Evolutionary conservation across 2,329 filamentous ascomycete species (phyloP).

Genomic region (Stemphylium lycopersici): DNA sequence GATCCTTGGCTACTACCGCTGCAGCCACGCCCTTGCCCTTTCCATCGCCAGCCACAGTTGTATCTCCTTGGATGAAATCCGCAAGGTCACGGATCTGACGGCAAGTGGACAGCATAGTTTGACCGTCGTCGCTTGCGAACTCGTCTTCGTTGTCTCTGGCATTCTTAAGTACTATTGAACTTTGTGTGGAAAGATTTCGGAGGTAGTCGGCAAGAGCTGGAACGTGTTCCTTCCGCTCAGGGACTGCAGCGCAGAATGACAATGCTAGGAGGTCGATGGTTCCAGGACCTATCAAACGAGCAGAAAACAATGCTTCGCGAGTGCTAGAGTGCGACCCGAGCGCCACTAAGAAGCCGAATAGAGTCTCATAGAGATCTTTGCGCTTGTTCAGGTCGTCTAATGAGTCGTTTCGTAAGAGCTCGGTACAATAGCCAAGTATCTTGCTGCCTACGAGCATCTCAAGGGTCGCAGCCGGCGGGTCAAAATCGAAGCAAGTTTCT

Average conservation of each 20-base stretch:
- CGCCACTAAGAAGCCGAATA: conserved; percentile 50
- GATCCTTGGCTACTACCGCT: background rate
- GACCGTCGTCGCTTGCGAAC: conserved; percentile 31
- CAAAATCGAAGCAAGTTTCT: conserved; percentile 33
- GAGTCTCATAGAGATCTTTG: conserved; percentile 44
- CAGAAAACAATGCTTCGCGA: conserved; percentile 37
- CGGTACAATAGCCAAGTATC: conserved; percentile 46
- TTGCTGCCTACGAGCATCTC: conserved; percentile 47
- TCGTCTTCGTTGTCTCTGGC: conserved; percentile 20
- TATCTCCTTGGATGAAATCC: conserved; percentile 21
- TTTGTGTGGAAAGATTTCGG: conserved; percentile 33
- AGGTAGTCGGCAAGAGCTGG: conserved; percentile 36
- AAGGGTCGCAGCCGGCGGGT: conserved; percentile 36
- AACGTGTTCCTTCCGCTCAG: conserved; percentile 9
- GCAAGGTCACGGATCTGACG: conserved; percentile 39
- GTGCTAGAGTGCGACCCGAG: conserved; percentile 42
- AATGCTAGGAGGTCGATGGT: conserved; percentile 47
- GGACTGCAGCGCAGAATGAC: conserved; percentile 30
- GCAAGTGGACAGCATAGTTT: conserved; percentile 45
- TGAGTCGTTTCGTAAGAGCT: conserved; percentile 52
- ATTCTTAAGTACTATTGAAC: conserved; percentile 28
- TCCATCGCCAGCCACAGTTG: background rate
- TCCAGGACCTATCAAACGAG: conserved; percentile 44
- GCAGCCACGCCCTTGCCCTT: background rate
- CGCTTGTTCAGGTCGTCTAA: conserved; percentile 47